Percentiles rank a stretch among this genome's conserved stretches.
These are phyloP conservation scores for Obba rivulosa DNA, from an alignment of 768 basidiomycete genomes.

Conservation along the genomic window DNA sequence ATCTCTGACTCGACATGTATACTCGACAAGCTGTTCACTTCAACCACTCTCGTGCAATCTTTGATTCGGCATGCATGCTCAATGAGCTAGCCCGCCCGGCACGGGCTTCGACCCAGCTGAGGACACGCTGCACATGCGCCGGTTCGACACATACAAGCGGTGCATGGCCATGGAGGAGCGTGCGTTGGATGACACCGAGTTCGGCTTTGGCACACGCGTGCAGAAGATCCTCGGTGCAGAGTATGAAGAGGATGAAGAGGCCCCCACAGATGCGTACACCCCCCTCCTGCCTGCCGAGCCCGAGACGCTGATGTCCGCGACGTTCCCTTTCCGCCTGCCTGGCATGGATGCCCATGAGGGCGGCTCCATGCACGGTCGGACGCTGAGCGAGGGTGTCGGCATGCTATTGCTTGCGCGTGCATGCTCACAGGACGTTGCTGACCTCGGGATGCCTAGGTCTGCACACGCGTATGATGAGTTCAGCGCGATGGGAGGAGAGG, in stretches of 20 bases:
- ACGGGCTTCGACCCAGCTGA: conserved; percentile 24
- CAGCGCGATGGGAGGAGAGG: conserved; percentile 11
- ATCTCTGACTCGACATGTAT: too few relatives aligned
- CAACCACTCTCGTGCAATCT: too few relatives aligned
- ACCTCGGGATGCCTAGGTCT: too few relatives aligned
- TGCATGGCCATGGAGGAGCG: not conserved
- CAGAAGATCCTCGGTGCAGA: not conserved
- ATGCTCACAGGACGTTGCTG: too few relatives aligned
- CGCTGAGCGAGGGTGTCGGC: too few relatives aligned
- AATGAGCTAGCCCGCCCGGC: conserved; percentile 1
- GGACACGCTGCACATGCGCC: conserved; percentile 34
- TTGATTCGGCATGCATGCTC: conserved; percentile 3
- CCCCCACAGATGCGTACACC: conserved; percentile 7
- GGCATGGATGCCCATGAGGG: conserved; percentile 2
- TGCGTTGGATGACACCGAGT: conserved; percentile 1
- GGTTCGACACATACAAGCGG: too few relatives aligned
- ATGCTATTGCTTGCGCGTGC: too few relatives aligned
- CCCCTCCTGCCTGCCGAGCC: too few relatives aligned
- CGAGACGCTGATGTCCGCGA: not conserved
- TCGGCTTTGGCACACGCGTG: not conserved
- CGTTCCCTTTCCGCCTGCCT: conserved; percentile 3
- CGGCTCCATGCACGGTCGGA: conserved; percentile 18
- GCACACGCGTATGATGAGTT: conserved; percentile 18
- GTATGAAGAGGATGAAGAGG: not conserved
- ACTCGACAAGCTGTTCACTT: too few relatives aligned